These are phyloP conservation scores for Botrytis fragariae DNA, from an alignment of 2,329 filamentous ascomycete genomes.

Conservation along the genomic window DNA sequence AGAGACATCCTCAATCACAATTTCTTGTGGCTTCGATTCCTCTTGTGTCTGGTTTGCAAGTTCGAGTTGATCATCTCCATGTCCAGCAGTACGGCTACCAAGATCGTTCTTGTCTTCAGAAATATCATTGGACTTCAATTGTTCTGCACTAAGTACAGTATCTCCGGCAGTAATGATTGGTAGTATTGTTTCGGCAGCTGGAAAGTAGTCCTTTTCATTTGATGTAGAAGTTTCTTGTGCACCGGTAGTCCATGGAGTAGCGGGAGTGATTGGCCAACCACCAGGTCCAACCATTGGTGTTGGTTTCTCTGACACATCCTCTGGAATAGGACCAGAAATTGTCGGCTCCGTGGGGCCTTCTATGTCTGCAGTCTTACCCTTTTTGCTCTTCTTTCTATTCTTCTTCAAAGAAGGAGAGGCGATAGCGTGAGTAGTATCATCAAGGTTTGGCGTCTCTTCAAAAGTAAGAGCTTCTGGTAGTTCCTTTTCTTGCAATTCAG, in stretches of 20 bases:
- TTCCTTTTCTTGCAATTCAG: neutral
- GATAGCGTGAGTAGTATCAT: neutral
- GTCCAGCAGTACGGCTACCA: conserved; percentile 31
- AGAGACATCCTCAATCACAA: neutral
- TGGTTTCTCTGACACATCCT: conserved; percentile 24
- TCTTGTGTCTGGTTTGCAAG: conserved; percentile 34
- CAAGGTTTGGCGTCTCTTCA: neutral
- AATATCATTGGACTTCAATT: conserved; percentile 11
- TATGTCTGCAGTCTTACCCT: neutral
- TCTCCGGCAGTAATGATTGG: conserved; percentile 25
- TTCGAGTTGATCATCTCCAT: conserved; percentile 33
- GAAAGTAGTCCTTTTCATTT: conserved; percentile 23
- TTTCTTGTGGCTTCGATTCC: conserved; percentile 26
- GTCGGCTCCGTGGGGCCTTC: conserved; percentile 10
- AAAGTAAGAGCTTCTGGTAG: neutral
- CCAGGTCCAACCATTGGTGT: conserved; percentile 29
- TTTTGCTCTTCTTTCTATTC: neutral
- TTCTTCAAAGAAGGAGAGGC: neutral
- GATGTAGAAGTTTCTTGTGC: neutral
- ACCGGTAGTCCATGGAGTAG: conserved; percentile 24
- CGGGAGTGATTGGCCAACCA: conserved; percentile 24
- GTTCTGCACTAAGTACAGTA: conserved; percentile 21
- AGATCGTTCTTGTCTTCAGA: conserved; percentile 19
- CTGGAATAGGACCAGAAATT: conserved; percentile 10
- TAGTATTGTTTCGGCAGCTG: conserved; percentile 20